Conservation (phyloP, 352 stramenopile genomes). For the Globisporangium irregulare region DNA sequence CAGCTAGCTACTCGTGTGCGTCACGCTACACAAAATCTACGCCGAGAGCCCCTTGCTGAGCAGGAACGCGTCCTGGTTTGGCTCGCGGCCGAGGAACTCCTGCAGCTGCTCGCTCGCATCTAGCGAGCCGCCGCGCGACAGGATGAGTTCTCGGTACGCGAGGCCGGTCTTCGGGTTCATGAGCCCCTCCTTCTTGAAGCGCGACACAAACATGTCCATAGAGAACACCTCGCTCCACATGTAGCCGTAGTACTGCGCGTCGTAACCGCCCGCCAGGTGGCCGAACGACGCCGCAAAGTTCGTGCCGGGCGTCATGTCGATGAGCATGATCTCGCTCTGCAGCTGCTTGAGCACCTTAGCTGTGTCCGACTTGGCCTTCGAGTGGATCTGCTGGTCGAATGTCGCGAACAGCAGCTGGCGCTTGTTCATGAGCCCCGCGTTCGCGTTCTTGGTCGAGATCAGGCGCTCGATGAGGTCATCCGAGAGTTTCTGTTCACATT, state of each 20-base stretch:
- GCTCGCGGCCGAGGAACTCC: slow-evolving; percentile 76
- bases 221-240: slow-evolving; percentile 90
- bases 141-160: slow-evolving; percentile 83
- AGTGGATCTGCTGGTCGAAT: slow-evolving; percentile 87
- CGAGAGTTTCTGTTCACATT: slow-evolving; percentile 57
- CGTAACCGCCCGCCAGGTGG: slow-evolving; percentile 76
- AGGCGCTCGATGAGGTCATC: slow-evolving; percentile 77
- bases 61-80: slow-evolving; percentile 81
- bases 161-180: slow-evolving; percentile 81
- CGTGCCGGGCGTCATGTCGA: slow-evolving; percentile 83
- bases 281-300: slow-evolving; percentile 86
- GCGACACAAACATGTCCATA: slow-evolving; percentile 88
- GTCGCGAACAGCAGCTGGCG: slow-evolving; percentile 79
- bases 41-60: slow-evolving; percentile 62
- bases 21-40: neutral
- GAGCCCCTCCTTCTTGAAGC: slow-evolving; percentile 82
- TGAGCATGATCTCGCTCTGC: slow-evolving; percentile 83
- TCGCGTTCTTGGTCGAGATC: slow-evolving; percentile 86
- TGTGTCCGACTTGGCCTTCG: slow-evolving; percentile 79
- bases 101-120: slow-evolving; percentile 78
- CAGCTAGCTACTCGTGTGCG: neutral
- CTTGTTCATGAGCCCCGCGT: slow-evolving; percentile 78
- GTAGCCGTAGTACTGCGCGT: slow-evolving; percentile 87
- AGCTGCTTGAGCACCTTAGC: slow-evolving; percentile 75
- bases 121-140: slow-evolving; percentile 77